Evolutionary conservation across 139 green algal species (phyloP), one percentile per base, ranked within the genome.

Genomic region (Mychonastes homosphaera): DNA sequence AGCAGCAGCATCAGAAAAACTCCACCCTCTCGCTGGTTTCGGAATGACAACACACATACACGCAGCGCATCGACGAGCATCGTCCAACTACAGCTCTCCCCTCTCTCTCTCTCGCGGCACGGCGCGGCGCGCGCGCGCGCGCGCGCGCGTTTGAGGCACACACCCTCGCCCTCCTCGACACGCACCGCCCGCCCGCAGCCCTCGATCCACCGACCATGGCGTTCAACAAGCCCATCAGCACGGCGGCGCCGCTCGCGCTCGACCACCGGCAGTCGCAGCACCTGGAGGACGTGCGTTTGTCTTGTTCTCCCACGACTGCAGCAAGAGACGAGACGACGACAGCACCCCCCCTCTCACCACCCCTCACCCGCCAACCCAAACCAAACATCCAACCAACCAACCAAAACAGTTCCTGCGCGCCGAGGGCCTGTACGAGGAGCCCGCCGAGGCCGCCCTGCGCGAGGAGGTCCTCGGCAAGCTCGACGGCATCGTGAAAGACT

Each of bases 401-500:
- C 27, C 18, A n/a, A 3, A 39, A 67, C 70, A 84, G 79, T 78
- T 71, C 28, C 48, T 87, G 3, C 51, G 63, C 18, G 39, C 59
- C 5, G 46, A 69, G 9, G 63, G 61, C 18, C 62, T 90, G 16
- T 88, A 85, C 53, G 84, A 90, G 56, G 63, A 56, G 7, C 16
- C 56, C 1, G 73, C 76, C 4, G 82, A 88, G 53, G 52, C 60
- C 0, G 4, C 65, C 3, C 53, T 69, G 6, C 69, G 84, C 8
- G 78, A 87, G 52, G 77, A 90, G 23, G 80, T 90, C 21, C 61
- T 82, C 21, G 76, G 72, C 2, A 53, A 64, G 23, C 61, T 82
- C 10, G 58, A 76, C 29, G 44, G 64, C 63, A 58, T 92, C 3
- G 75, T 90, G 8, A 83, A 90, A 48, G 40, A 62, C 3, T 92